Base-by-base conservation (phyloP, 139 green algal genomes). In the Chloropicon primus region DNA sequence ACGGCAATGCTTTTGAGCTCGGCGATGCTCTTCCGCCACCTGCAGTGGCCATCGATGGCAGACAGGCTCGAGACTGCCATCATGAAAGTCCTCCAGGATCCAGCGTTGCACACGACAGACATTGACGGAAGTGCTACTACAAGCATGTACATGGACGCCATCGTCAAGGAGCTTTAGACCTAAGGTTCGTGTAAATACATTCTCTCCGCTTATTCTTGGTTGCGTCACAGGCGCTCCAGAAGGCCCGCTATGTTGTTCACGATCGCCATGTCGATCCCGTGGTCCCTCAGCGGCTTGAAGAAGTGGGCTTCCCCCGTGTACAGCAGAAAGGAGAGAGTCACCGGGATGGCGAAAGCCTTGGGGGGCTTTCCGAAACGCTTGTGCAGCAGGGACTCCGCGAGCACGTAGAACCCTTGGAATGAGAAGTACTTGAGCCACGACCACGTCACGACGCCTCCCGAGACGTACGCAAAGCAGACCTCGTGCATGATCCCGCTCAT, bases 61-160 rank as follows among this genome's bases (percentile, higher is more conserved):
- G 81, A 85, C 27, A 81, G 79, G 54, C 72, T 89, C 21, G 85
- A 89, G 71, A 53, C 74, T 23, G 85, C 84, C 0, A 80, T 89
- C n/a, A 28, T 86, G 1, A 54, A 77, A 2, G 83, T 87, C 17
- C 81, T 84, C 74, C 17, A 26, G 0, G 73, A 81, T 0, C 80
- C 79, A 2, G 28, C 74, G 0, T 28, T 78, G 2, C 74, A 86
- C 24, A 85, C 81, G 5, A 25, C 24, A n/a, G 81, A 85, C 25
- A 27, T 85, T 24, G 80, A 80, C 25, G 81, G 81, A 2, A 41
- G 22, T 24, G 54, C 80, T 10, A 85, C 81, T 23, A 85, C 81
- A 1, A 71, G 72, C 53, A 75, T 82, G 28, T 79, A 83, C 25
- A 72, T 82, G 23, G 81, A 85, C 75, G 80, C 74, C 21, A 54